Conservation (phyloP, 2,329 filamentous ascomycete species). For the Ceratocystis alfenasii region DNA sequence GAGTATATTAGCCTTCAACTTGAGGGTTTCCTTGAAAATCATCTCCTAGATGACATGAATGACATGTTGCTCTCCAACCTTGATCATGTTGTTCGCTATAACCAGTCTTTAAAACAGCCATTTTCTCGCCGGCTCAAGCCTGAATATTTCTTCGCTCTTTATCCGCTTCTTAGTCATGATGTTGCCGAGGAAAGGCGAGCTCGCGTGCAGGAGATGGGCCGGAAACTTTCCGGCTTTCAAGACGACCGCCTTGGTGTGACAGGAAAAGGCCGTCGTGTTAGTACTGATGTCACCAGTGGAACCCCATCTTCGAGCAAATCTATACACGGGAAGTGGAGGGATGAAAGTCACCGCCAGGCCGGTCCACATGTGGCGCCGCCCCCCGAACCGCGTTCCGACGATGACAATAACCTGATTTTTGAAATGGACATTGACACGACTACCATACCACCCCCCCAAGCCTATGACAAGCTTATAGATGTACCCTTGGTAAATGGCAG, state of each 20-base stretch:
- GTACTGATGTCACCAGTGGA: background rate
- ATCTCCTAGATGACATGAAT: slow-evolving; percentile 74
- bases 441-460: background rate
- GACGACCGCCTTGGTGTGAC: slow-evolving; percentile 25
- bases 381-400: background rate
- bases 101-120: slow-evolving; percentile 67
- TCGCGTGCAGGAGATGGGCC: slow-evolving; percentile 64
- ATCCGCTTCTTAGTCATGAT: slow-evolving; percentile 50
- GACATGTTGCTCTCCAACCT: slow-evolving; percentile 70
- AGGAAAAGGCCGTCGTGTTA: slow-evolving; percentile 34
- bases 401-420: slow-evolving; percentile 20
- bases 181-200: slow-evolving; percentile 57
- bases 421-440: slow-evolving; percentile 19
- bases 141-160: slow-evolving; percentile 44
- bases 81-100: slow-evolving; percentile 65
- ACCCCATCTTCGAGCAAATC: slow-evolving; percentile 32
- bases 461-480: background rate
- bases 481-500: background rate
- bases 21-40: slow-evolving; percentile 84
- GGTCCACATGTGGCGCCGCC: background rate
- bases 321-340: slow-evolving; percentile 36
- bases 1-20: slow-evolving; percentile 88
- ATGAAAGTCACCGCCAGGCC: background rate
- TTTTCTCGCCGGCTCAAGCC: slow-evolving; percentile 65
- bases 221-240: slow-evolving; percentile 50